Conservation (phyloP, 345 rosid genomes). For the Erysimum cheiranthoides region DNA sequence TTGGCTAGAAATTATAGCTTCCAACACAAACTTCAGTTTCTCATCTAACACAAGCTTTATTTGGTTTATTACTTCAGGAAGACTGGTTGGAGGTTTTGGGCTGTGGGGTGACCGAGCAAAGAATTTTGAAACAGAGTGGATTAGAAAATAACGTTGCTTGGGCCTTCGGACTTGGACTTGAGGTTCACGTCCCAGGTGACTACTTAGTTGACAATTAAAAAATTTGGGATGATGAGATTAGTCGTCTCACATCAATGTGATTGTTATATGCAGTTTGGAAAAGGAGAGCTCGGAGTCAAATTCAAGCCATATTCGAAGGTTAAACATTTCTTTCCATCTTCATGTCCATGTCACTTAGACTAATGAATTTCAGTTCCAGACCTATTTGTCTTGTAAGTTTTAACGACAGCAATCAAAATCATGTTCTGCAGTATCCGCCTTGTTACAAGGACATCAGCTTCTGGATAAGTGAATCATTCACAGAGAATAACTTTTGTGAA, state of each 20-base stretch:
- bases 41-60: conserved; percentile 34
- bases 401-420: conserved; percentile 16
- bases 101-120: conserved; percentile 94
- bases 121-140: conserved; percentile 72
- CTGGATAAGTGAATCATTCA: conserved; percentile 91
- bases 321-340: not conserved
- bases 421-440: conserved; percentile 81
- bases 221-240: not conserved
- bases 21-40: conserved; percentile 33
- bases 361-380: not conserved
- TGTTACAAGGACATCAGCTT: conserved; percentile 96
- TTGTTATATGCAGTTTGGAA: conserved; percentile 58
- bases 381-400: conserved; percentile 4
- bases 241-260: not conserved
- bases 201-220: conserved; percentile 24
- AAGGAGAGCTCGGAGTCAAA: conserved; percentile 82
- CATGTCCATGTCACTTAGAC: not conserved
- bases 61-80: conserved; percentile 60
- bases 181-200: conserved; percentile 84
- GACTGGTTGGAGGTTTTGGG: conserved; percentile 98
- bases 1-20: conserved; percentile 9
- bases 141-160: conserved; percentile 77
- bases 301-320: conserved; percentile 98
- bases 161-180: conserved; percentile 99
- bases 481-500: conserved; percentile 96